Evolutionary conservation across 2,329 filamentous ascomycete species (phyloP).

Genomic region (Trichoderma aggressivum): DNA sequence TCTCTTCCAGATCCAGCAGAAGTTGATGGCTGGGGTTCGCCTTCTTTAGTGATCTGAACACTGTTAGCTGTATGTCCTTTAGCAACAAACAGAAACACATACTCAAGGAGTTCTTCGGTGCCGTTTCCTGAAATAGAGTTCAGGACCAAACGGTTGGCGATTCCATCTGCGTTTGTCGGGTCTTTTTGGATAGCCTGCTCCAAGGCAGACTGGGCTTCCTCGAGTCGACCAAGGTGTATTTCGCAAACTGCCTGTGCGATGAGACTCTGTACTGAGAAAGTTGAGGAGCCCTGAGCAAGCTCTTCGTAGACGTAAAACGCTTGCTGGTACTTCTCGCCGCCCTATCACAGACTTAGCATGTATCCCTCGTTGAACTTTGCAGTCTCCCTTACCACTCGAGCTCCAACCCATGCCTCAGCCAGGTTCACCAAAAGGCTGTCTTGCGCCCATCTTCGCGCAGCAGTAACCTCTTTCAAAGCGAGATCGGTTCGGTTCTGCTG

Average conservation of each 20-base stretch:
- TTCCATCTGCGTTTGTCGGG: conserved; percentile 65
- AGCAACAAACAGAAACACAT: conserved; percentile 31
- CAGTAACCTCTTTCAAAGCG: conserved; percentile 81
- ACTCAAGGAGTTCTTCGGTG: conserved; percentile 59
- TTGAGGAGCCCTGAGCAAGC: conserved; percentile 80
- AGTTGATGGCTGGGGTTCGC: conserved; percentile 66
- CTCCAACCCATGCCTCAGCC: conserved; percentile 90
- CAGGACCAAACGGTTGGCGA: conserved; percentile 81
- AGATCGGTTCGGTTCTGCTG: conserved; percentile 89
- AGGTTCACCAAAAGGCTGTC: conserved; percentile 91
- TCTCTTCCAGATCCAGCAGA: conserved; percentile 73
- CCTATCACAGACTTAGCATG: conserved; percentile 50
- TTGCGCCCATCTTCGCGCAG: conserved; percentile 89
- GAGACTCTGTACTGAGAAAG: conserved; percentile 70
- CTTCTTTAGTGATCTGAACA: conserved; percentile 51
- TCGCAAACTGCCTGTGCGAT: conserved; percentile 89
- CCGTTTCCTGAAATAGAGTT: conserved; percentile 74
- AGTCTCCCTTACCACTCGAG: conserved; percentile 64
- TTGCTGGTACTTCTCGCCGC: conserved; percentile 93
- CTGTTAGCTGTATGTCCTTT: conserved; percentile 26
- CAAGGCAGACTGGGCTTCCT: conserved; percentile 84
- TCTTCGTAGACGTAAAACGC: conserved; percentile 98
- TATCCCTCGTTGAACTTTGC: not conserved
- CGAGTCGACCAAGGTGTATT: conserved; percentile 80
- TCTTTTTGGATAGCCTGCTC: conserved; percentile 76